A percentile compares a stretch with the other conserved stretches of the same genome.
These are phyloP conservation scores for Achaetomium macrosporum DNA, from an alignment of 2,329 filamentous ascomycete genomes.

Conservation along the genomic window DNA sequence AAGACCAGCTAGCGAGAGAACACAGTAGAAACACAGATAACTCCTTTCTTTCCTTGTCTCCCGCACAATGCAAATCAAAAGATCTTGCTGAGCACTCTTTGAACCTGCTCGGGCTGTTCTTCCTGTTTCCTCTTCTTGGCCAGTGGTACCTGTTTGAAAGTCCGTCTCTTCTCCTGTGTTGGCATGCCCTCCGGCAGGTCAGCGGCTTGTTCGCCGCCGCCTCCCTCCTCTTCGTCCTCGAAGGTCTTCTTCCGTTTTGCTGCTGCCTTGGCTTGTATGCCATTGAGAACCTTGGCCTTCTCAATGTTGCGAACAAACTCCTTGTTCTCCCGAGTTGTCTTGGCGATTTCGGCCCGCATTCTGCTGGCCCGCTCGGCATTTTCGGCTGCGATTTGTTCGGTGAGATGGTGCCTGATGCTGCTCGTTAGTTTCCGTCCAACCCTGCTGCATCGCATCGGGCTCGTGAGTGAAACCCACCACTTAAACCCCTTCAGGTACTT, in stretches of 20 bases:
- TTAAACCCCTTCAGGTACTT: constrained; percentile 80
- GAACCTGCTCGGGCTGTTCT: constrained; percentile 49
- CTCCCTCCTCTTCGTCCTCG: constrained; percentile 34
- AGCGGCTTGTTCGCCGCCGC: constrained; percentile 26
- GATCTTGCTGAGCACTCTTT: constrained; percentile 58
- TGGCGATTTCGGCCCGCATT: constrained; percentile 71
- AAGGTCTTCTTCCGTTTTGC: constrained; percentile 33
- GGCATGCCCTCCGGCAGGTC: constrained; percentile 22
- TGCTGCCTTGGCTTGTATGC: constrained; percentile 59
- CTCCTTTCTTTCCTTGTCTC: not conserved
- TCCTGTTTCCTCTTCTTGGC: constrained; percentile 48
- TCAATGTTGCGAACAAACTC: constrained; percentile 75
- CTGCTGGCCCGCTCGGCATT: constrained; percentile 72
- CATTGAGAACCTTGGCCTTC: constrained; percentile 70
- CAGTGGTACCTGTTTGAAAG: constrained; percentile 62
- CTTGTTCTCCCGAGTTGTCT: constrained; percentile 73
- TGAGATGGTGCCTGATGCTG: constrained; percentile 17
- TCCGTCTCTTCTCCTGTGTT: constrained; percentile 36
- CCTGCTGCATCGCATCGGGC: constrained; percentile 15
- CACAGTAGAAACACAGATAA: not conserved
- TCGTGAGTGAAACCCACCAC: constrained; percentile 46
- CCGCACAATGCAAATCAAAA: constrained; percentile 38
- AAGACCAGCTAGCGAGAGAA: not conserved
- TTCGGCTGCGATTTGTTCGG: constrained; percentile 71
- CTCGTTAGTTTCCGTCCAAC: not conserved